These are phyloP conservation scores for Talaromyces amestolkiae DNA, from an alignment of 2,329 filamentous ascomycete species.

Conservation along the genomic window DNA sequence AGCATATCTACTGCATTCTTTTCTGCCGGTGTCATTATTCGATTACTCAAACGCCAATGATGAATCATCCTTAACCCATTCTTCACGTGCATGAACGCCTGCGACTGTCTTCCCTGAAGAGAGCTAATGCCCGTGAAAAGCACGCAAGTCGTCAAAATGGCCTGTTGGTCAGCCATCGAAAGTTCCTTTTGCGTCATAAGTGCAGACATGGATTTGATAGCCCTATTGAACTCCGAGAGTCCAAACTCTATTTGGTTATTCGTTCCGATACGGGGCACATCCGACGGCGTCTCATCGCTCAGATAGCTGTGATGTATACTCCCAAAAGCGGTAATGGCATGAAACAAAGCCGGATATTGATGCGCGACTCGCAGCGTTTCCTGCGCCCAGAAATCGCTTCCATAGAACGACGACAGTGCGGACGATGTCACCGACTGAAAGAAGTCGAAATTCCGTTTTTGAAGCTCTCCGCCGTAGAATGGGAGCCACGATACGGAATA, in stretches of 20 bases:
- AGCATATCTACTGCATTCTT: slow-evolving; percentile 1
- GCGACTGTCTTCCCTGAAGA: slow-evolving; percentile 13
- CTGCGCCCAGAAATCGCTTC: slow-evolving; percentile 9
- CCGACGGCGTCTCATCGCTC: slow-evolving; percentile 11
- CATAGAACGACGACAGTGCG: slow-evolving; percentile 8
- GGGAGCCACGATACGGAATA: slow-evolving; percentile 3
- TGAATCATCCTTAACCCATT: slow-evolving; percentile 17
- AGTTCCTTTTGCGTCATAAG: slow-evolving; percentile 6
- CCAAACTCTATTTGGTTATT: slow-evolving; percentile 9
- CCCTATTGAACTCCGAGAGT: slow-evolving; percentile 17
- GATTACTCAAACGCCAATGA: slow-evolving; percentile 13
- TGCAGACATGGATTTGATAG: slow-evolving; percentile 14
- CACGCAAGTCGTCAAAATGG: slow-evolving; percentile 17
- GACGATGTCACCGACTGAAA: slow-evolving; percentile 17
- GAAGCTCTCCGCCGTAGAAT: slow-evolving; percentile 13
- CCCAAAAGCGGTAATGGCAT: slow-evolving; percentile 17
- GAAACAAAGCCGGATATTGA: slow-evolving; percentile 18
- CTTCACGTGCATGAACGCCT: slow-evolving; percentile 19
- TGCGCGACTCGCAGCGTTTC: slow-evolving; percentile 14
- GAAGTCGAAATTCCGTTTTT: slow-evolving; percentile 15
- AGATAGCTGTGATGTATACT: slow-evolving; percentile 15
- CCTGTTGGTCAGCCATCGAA: slow-evolving; percentile 10
- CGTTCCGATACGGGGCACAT: slow-evolving; percentile 5
- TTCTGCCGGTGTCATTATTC: neutral
- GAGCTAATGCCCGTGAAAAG: slow-evolving; percentile 12